Evolutionary conservation across 2,329 filamentous ascomycete species (phyloP), one percentile per base, ranked within the genome.

Genomic region (Phialophora chinensis): DNA sequence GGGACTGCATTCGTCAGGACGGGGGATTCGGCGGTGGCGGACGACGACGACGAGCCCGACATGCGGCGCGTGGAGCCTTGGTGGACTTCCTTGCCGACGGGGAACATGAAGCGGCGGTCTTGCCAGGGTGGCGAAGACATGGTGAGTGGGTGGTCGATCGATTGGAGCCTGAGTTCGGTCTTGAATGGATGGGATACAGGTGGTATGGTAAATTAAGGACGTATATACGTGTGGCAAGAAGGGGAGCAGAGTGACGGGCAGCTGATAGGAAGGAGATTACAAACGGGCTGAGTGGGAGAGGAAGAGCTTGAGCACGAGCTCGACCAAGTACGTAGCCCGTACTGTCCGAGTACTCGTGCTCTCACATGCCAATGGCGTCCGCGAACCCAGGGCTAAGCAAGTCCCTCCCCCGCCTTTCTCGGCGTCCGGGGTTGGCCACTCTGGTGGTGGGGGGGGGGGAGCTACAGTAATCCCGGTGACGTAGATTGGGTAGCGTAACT

Each of bases 21-120:
- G 42, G 50, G 44, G 23, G 52, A 59, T 29, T 56, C 38, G 54
- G 42, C 52, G 42, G 27, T 33, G 8, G 31, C 47, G 57, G 38
- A 33, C 14, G 62, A 65, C 29, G 63, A 25, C 17, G 63, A 65
- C 23, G 63, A 49, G 12, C 44, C 44, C 3, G 58, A 66, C 42
- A 60, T 59, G n/a, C 65, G 60, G 20, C 65, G 65, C 11, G 27
- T 23, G 49, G 57, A 65, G 54, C 66, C 64, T 60, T 71, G 52
- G 63, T 71, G 69, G 44, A 71, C 63, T 42, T 69, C 59, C 29
- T 55, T 60, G 42, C 67, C 67, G 3, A 61, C 42, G 12, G 62
- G 65, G 54, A 65, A 69, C 67, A 71, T 71, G 69, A 69, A 69
- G 65, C 69, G 69, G 57, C 69, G 69, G 55, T 71, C 69, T 64